Conservation (phyloP, 768 basidiomycete species). For the Mycena crocata region DNA sequence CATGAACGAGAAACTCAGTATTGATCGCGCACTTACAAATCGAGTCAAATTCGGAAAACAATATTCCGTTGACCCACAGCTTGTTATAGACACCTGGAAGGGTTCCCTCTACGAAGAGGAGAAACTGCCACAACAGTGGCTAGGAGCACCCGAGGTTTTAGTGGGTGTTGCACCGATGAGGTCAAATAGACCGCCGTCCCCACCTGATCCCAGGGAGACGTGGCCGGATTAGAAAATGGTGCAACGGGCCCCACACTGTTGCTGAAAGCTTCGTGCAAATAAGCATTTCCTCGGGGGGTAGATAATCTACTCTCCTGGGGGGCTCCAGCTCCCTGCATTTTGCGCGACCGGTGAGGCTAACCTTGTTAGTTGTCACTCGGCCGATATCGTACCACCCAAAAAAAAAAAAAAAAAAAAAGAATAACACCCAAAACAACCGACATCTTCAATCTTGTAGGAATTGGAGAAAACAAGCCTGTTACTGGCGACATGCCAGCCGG, state of each 20-base stretch:
- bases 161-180: conserved; percentile 40
- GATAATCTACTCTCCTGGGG: no score
- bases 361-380: no score
- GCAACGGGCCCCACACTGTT: not conserved
- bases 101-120: not conserved
- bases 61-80: conserved; percentile 11
- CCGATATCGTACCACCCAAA: no score
- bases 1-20: conserved; percentile 32
- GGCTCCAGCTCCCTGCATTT: no score
- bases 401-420: no score
- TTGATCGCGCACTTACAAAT: conserved; percentile 33
- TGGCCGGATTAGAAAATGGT: no score
- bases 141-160: conserved; percentile 41
- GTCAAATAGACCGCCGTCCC: not conserved
- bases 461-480: conserved; percentile 95
- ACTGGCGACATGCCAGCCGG: conserved; percentile 93
- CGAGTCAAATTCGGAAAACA: conserved; percentile 18
- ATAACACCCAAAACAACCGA: conserved; percentile 93
- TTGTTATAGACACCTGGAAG: conserved; percentile 38
- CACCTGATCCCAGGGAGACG: not conserved
- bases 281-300: not conserved
- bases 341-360: no score
- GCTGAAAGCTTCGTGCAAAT: not conserved
- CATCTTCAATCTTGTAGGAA: conserved; percentile 99
- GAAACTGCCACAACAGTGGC: conserved; percentile 36